Conservation (phyloP, 2,329 filamentous ascomycete genomes). For the Pezicula rhizophila region DNA sequence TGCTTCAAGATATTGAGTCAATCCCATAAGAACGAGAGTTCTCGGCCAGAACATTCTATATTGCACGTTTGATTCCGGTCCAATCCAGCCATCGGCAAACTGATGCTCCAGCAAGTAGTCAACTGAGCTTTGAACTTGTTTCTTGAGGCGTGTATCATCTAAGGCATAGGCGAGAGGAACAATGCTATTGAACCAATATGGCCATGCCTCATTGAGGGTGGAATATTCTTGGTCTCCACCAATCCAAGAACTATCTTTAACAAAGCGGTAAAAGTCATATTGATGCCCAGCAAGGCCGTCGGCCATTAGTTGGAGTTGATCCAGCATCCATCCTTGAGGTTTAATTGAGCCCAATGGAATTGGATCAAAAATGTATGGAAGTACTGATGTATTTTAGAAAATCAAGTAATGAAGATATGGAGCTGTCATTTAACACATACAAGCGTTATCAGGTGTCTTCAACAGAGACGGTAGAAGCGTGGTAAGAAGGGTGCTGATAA, state of each 20-base stretch:
- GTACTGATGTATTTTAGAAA: conserved; percentile 2
- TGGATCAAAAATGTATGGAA: conserved; percentile 6
- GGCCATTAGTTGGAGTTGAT: conserved; percentile 39
- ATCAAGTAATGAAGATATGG: neutral
- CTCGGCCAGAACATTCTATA: conserved; percentile 15
- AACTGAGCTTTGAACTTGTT: conserved; percentile 39
- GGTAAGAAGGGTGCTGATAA: neutral
- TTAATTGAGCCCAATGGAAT: conserved; percentile 27
- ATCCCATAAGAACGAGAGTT: conserved; percentile 3
- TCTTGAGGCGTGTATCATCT: conserved; percentile 42
- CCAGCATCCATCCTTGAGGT: conserved; percentile 40
- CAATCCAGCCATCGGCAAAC: conserved; percentile 50
- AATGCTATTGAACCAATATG: conserved; percentile 49
- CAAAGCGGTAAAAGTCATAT: conserved; percentile 50
- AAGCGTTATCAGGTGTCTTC: neutral
- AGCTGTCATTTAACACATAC: neutral
- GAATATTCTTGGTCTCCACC: conserved; percentile 47
- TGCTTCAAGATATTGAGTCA: conserved; percentile 34
- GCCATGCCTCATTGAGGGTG: conserved; percentile 45
- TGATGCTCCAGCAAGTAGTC: conserved; percentile 44
- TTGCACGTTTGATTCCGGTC: conserved; percentile 39
- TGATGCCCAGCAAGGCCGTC: conserved; percentile 43
- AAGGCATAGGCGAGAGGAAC: conserved; percentile 49
- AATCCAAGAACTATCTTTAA: conserved; percentile 44
- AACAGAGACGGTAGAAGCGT: neutral